Percentiles rank a stretch among this genome's conserved stretches.
These are phyloP conservation scores for Paraurostyla sp. DNA, from an alignment of 73 alveolate genomes.

Conservation along the genomic window DNA sequence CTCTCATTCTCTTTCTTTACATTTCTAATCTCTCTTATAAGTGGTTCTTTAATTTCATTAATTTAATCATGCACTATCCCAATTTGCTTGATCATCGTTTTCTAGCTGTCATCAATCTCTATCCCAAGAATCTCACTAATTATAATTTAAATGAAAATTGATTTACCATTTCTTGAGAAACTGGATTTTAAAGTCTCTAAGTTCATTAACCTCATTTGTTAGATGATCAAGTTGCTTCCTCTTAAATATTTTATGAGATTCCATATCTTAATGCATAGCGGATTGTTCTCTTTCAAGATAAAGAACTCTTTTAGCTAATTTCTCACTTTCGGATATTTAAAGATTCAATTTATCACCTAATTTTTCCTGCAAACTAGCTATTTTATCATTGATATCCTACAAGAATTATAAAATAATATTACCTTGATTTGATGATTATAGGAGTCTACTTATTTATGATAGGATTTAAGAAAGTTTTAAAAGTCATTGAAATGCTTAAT, in stretches of 20 bases:
- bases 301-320: slow-evolving; percentile 26
- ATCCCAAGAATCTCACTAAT: neutral
- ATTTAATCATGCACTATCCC: neutral
- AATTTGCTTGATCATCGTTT: neutral
- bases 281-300: slow-evolving; percentile 5
- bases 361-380: neutral
- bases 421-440: slow-evolving; percentile 10
- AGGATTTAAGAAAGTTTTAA: neutral
- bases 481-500: neutral
- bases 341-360: neutral
- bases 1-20: slow-evolving; percentile 46
- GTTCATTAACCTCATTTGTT: slow-evolving; percentile 1
- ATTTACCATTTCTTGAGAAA: neutral
- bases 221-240: slow-evolving; percentile 16
- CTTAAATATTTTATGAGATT: slow-evolving; percentile 47
- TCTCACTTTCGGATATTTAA: neutral
- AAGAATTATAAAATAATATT: neutral
- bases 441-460: neutral
- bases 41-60: slow-evolving; percentile 29
- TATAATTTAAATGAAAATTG: neutral
- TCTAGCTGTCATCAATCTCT: neutral
- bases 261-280: slow-evolving; percentile 47
- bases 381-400: slow-evolving; percentile 5
- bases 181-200: slow-evolving; percentile 24
- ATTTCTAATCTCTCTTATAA: slow-evolving; percentile 11